Evolutionary conservation across 148 eudicot genomes (phyloP).

Genomic region (Chenopodium quinoa): DNA sequence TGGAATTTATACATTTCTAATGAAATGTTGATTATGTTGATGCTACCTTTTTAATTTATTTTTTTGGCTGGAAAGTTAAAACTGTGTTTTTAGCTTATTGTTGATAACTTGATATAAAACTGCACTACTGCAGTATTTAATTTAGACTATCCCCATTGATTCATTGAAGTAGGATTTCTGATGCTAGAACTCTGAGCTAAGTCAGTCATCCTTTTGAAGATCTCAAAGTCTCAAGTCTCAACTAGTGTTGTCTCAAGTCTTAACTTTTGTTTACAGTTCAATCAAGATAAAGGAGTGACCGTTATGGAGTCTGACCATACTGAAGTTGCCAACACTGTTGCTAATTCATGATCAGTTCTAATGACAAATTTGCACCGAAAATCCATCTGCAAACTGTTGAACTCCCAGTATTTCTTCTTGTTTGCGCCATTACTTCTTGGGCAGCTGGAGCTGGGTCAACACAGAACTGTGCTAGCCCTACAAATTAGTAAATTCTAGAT

Average conservation of each 20-base stretch:
- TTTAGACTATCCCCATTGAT: not conserved
- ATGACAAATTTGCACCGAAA: not conserved
- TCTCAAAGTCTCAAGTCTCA: no score
- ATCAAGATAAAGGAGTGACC: constrained; percentile 47
- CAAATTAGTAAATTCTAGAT: not conserved
- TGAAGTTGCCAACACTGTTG: constrained; percentile 35
- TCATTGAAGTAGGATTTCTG: not conserved
- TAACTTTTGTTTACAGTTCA: constrained; percentile 44
- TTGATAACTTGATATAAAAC: not conserved
- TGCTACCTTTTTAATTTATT: not conserved
- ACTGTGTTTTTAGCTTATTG: not conserved
- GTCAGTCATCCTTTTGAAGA: not conserved
- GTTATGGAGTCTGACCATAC: constrained; percentile 52
- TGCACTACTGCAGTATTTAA: not conserved
- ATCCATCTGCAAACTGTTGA: not conserved
- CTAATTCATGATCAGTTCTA: constrained; percentile 19
- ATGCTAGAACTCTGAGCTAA: not conserved
- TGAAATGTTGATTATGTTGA: not conserved
- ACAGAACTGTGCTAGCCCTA: not conserved
- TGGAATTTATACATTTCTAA: not conserved
- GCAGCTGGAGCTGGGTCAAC: not conserved
- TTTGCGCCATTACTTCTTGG: not conserved
- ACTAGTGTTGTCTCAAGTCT: constrained; percentile 4
- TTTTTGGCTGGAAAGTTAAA: not conserved
- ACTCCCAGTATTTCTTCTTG: not conserved